Base-by-base conservation (phyloP, 768 basidiomycete species). In the Lactarius deliciosus region DNA sequence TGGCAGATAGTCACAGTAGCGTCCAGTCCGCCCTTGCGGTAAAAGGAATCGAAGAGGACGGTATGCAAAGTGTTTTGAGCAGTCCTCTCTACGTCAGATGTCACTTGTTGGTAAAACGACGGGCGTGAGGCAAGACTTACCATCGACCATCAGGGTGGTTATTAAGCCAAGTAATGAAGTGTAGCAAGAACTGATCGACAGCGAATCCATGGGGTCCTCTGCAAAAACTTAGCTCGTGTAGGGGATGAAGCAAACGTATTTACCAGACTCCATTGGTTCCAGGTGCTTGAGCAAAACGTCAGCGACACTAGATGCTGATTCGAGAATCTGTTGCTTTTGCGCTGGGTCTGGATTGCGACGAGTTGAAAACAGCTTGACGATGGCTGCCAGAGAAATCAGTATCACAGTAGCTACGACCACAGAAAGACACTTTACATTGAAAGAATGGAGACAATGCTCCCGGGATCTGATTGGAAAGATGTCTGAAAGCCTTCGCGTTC, bases 321-420 rank as follows among this genome's bases (percentile, higher is more conserved):
- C 84, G 20, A 80, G 73, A 16, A 95, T 90, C 72, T 92, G 91
- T 73, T 89, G 88, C 76, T 85, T 90, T 74, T 96, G 94, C 18
- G 81, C 72, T 4, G 82, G 67, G 72, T 96, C 94, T 11, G 86
- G 84, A 72, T 86, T 92, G 22, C 94, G 86, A 66, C 92, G 82
- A 15, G 86, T 86, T 73, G 92, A 87, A 76, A 96, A 91, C 76
- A 96, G 82, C 77, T 94, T 93, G 67, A 93, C 88, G 72, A 93
- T 85, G 16, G 94, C 93, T 95, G 63, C 57, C 18, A 25, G 20
- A 63, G 60, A 41, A 40, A 47, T 66, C 22, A 63, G 57, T 22
- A 63, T 13, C 50, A 18, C 22, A 50, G 50, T n/a, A 9, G 60
- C 32, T 28, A 13, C 38, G 25, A 50, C 6, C 2, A 25, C 18